These are phyloP conservation scores for Apiospora kogelbergensis DNA, from an alignment of 2,329 filamentous ascomycete species.

Conservation along the genomic window DNA sequence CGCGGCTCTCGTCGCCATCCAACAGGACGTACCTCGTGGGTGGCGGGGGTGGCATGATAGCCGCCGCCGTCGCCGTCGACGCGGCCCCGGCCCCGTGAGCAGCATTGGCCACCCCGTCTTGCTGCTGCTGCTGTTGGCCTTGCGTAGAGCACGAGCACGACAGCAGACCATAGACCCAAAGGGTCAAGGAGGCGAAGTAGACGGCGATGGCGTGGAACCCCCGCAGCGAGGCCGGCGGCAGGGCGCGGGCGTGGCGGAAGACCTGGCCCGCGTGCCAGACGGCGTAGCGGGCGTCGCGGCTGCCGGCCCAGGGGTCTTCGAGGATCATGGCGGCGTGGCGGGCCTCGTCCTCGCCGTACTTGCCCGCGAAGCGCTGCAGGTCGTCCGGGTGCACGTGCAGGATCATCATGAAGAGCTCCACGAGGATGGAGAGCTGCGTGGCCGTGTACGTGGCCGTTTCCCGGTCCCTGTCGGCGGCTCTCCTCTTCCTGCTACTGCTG, in stretches of 20 bases:
- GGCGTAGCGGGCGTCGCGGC: constrained; percentile 25
- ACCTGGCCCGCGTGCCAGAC: constrained; percentile 30
- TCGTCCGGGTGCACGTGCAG: constrained; percentile 29
- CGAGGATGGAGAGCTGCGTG: constrained; percentile 21
- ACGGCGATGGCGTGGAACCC: constrained; percentile 29
- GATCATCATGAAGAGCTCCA: constrained; percentile 28
- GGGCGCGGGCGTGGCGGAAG: constrained; percentile 20
- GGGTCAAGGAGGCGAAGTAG: constrained; percentile 27
- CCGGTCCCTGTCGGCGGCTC: neutral
- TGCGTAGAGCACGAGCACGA: constrained; percentile 12
- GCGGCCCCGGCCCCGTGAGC: neutral
- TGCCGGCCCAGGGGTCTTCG: constrained; percentile 25
- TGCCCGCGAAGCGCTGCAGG: constrained; percentile 28
- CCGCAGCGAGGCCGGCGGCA: constrained; percentile 26
- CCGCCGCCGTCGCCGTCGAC: neutral
- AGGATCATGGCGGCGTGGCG: constrained; percentile 20
- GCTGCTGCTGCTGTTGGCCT: constrained; percentile 9
- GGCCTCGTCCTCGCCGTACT: constrained; percentile 29
- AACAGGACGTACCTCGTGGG: constrained; percentile 19
- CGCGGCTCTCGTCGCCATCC: constrained; percentile 26
- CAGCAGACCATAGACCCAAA: constrained; percentile 28
- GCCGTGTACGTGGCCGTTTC: constrained; percentile 4
- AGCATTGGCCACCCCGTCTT: neutral
- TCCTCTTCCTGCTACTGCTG: neutral
- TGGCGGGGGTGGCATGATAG: neutral